Conservation (phyloP, 441 rosid genomes). For the Flueggea neowawraea region DNA sequence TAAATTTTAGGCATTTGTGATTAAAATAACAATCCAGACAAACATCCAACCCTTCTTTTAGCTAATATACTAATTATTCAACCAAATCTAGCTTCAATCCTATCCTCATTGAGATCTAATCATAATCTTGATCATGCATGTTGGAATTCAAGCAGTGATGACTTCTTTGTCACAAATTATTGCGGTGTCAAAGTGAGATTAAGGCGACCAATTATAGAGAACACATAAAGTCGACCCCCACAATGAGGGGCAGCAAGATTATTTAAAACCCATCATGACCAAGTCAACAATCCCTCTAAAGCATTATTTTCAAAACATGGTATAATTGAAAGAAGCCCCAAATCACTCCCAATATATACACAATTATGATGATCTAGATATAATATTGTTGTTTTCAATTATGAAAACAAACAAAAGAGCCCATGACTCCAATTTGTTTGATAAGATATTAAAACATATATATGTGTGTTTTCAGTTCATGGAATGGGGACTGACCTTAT, state of each 20-base stretch:
- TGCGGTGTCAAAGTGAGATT: conserved; percentile 3
- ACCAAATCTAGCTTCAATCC: too few relatives aligned
- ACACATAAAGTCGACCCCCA: conserved; percentile 5
- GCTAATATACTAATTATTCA: too few relatives aligned
- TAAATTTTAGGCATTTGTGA: too few relatives aligned
- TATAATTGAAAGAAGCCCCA: neutral
- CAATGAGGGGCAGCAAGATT: conserved; percentile 11
- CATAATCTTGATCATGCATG: too few relatives aligned
- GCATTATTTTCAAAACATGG: conserved; percentile 1
- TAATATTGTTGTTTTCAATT: conserved; percentile 26
- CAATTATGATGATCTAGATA: neutral
- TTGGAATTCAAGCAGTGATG: conserved; percentile 11
- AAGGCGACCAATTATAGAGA: conserved; percentile 6
- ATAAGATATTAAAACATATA: conserved; percentile 11
- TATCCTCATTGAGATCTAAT: too few relatives aligned
- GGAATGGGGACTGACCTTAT: conserved; percentile 14
- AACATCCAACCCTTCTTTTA: too few relatives aligned
- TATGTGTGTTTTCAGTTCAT: conserved; percentile 19
- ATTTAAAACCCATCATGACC: conserved; percentile 1
- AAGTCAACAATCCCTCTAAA: conserved; percentile 14
- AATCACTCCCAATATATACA: conserved; percentile 1
- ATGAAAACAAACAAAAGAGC: conserved; percentile 17
- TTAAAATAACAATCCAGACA: too few relatives aligned
- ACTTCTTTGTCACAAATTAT: neutral
- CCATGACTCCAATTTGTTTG: conserved; percentile 26